These are phyloP conservation scores for Fistulinella prunicolor DNA, from an alignment of 768 basidiomycete species.

Conservation along the genomic window DNA sequence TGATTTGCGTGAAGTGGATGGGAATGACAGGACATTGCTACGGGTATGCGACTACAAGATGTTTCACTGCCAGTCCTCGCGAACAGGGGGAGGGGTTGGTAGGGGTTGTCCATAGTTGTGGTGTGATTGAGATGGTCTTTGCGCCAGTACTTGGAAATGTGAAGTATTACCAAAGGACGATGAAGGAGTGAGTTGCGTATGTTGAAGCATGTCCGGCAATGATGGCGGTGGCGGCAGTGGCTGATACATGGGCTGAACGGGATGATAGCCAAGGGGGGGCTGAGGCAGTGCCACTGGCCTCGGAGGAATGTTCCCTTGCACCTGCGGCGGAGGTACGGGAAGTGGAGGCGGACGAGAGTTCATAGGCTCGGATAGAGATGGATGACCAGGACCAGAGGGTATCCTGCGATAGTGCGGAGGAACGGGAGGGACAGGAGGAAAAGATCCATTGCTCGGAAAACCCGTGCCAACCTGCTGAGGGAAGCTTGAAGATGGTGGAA, in stretches of 20 bases:
- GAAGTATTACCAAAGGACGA: constrained; percentile 24
- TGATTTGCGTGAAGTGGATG: constrained; percentile 10
- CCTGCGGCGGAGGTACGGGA: constrained; percentile 26
- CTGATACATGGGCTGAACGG: constrained; percentile 39
- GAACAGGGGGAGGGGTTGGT: constrained; percentile 24
- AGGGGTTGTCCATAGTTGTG: constrained; percentile 31
- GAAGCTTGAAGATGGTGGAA: constrained; percentile 31
- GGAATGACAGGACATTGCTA: constrained; percentile 16
- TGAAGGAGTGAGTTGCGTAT: constrained; percentile 24
- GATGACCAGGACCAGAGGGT: constrained; percentile 24
- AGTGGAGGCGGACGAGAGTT: constrained; percentile 21
- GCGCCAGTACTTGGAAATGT: constrained; percentile 40
- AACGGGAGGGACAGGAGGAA: constrained; percentile 17
- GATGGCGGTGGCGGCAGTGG: constrained; percentile 35
- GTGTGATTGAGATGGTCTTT: constrained; percentile 38
- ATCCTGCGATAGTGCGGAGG: constrained; percentile 35
- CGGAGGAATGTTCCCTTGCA: constrained; percentile 28
- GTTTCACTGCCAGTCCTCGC: constrained; percentile 28
- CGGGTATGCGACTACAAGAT: constrained; percentile 10
- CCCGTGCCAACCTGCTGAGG: constrained; percentile 23
- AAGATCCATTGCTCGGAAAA: constrained; percentile 17
- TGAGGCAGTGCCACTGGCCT: constrained; percentile 51
- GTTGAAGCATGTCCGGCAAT: constrained; percentile 30
- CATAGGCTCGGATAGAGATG: constrained; percentile 24
- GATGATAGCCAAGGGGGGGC: constrained; percentile 44